Evolutionary conservation across 2,329 filamentous ascomycete genomes (phyloP).

Genomic region (Cryphonectria naterciae): DNA sequence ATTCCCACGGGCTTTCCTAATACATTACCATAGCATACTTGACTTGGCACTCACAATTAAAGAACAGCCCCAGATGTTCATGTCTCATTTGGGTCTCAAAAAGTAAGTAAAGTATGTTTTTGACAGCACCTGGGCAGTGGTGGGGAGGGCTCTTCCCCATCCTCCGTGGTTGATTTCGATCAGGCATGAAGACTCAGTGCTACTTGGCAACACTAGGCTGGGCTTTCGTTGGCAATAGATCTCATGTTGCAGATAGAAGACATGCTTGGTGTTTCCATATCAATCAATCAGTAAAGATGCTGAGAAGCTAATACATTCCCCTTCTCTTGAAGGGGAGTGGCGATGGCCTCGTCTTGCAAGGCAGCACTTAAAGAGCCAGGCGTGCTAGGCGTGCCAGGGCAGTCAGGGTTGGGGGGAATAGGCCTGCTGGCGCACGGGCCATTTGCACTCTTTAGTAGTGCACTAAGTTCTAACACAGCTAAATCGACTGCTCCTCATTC

Average conservation of each 20-base stretch:
- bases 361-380: not conserved
- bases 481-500: not conserved
- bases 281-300: not conserved
- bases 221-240: not conserved
- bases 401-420: not conserved
- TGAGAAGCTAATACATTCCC: not conserved
- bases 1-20: not conserved
- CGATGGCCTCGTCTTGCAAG: not conserved
- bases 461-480: not conserved
- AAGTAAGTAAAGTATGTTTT: not conserved
- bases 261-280: rapidly evolving
- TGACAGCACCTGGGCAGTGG: not conserved
- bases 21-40: no score
- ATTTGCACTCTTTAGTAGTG: not conserved
- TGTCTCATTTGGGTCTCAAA: not conserved
- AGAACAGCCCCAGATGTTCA: no score
- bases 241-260: not conserved
- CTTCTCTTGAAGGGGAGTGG: not conserved
- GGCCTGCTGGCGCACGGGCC: not conserved
- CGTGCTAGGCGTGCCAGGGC: no score
- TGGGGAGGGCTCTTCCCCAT: not conserved
- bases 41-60: not conserved
- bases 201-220: not conserved
- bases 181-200: not conserved
- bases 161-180: not conserved